Base-by-base conservation (phyloP, 345 rosid genomes). In the Kandelia obovata region DNA sequence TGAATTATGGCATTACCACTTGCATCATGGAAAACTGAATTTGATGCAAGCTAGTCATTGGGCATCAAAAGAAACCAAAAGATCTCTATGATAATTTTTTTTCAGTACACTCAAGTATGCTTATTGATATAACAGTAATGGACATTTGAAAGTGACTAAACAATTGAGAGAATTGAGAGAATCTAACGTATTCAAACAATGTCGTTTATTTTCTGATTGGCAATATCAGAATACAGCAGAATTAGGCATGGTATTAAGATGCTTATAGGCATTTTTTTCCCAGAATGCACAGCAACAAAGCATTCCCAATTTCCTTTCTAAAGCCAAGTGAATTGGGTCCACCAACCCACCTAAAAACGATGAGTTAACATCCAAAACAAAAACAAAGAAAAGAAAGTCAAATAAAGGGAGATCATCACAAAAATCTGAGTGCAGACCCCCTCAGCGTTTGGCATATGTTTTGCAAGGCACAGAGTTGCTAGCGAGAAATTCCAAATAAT, bases 151-250 rank as follows among this genome's bases (percentile, higher is more conserved):
- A 34, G 37, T 34, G 37, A 34, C 37, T 34, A 7, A 34, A 34
- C 37, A 34, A 34, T 9, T 7, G 37, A 34, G 37, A 34, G 37
- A 34, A 34, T 34, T 34, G 2, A 34, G 9, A 34, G 37, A 34
- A 34, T 7, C 37, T 34, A 34, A 34, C 37, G 6, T 34, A 34
- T 34, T 34, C 37, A 7, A 34, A 34, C 37, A 34, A 34, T 34
- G 13, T 43, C 13, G 27, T 31, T 69, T 19, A 13, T 52, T 62
- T 69, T 2, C 20, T 7, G 25, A 64, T 58, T 43, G 57, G 47
- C 66, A 62, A 34, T 13, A 57, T 23, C 68, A 60, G 59, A 73
- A 55, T 66, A 59, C 49, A 71, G 35, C 53, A 68, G 30, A 60
- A 26, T 15, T 43, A 43, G 47, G 49, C 49, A 13, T 13, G 49